Evolutionary conservation across 306 rosid genomes (phyloP), one percentile per base, ranked within the genome.

Genomic region (Acmispon strigosus): DNA sequence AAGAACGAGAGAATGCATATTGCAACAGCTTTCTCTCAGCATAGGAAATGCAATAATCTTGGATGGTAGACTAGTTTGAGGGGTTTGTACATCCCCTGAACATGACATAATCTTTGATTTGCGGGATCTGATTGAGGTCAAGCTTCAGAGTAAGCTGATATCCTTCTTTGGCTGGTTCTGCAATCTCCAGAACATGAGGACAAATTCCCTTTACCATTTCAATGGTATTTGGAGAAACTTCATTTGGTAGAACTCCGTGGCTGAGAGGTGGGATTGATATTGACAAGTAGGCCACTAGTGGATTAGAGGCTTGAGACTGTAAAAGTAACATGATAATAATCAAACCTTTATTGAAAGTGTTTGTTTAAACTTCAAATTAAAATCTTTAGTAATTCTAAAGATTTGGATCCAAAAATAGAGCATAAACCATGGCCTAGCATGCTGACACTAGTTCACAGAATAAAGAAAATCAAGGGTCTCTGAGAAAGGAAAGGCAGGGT

Each of bases 11-110:
- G n/a, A n/a, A n/a, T n/a, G n/a, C n/a, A n/a, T n/a, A n/a, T n/a
- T n/a, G n/a, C n/a, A n/a, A n/a, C n/a, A n/a, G n/a, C n/a, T n/a
- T n/a, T n/a, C n/a, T n/a, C n/a, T n/a, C n/a, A n/a, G n/a, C n/a
- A n/a, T n/a, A n/a, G n/a, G n/a, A n/a, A n/a, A n/a, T n/a, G n/a
- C n/a, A n/a, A n/a, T n/a, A n/a, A n/a, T 79, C 91, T 87, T 61
- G 99, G 95, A 83, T 86, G 88, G 61, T 87, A 90, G 68, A 75
- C 69, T 54, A 91, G 84, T 79, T 91, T 94, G 86, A 90, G 81
- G 57, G 99, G 92, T 76, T 86, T 90, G 77, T 73, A 78, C 51
- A 77, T 80, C 56, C 88, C 91, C 15, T 89, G 84, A 70, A 47
- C 22, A n/a, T n/a, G n/a, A n/a, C n/a, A n/a, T n/a, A 45, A 94